Evolutionary conservation across 1,284 basidiomycete genomes (phyloP).

Genomic region (Malassezia globosa): DNA sequence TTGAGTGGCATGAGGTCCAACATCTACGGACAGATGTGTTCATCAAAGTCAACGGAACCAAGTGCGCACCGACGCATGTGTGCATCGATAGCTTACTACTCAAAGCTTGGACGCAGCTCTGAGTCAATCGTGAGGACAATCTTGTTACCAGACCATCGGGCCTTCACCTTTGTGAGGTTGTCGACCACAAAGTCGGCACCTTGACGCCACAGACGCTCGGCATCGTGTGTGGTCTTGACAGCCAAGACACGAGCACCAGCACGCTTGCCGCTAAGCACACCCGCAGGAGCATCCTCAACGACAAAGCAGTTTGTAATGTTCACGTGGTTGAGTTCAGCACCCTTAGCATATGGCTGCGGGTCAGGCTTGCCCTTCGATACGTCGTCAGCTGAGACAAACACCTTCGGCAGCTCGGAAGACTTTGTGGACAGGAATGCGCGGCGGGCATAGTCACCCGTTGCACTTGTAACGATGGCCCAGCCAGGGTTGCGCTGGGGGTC

Average conservation of each 20-base stretch:
- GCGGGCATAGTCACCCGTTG: constrained; percentile 41
- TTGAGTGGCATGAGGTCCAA: no score
- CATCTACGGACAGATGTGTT: no score
- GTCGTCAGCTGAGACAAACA: constrained; percentile 41
- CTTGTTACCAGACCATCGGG: constrained; percentile 32
- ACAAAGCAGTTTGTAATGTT: constrained; percentile 37
- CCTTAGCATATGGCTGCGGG: constrained; percentile 41
- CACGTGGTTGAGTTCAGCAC: constrained; percentile 25
- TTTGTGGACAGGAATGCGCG: constrained; percentile 32
- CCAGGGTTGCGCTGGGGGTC: constrained; percentile 20
- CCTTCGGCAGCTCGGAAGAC: constrained; percentile 21
- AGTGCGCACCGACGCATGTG: no score
- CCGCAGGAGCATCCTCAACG: constrained; percentile 44
- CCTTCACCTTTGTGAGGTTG: constrained; percentile 33
- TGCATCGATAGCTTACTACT: no score
- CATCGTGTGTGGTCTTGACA: constrained; percentile 37
- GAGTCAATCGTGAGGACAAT: constrained; percentile 31
- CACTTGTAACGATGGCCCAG: constrained; percentile 47
- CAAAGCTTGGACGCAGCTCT: constrained; percentile 18
- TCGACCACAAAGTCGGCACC: constrained; percentile 40
- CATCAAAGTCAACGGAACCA: no score
- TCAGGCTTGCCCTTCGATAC: constrained; percentile 41
- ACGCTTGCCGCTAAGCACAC: constrained; percentile 31
- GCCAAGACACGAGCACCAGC: constrained; percentile 41
- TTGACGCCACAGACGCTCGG: constrained; percentile 29